Percentiles rank a stretch among this genome's conserved stretches.
Conservation (phyloP, 202 grass and related monocot species). For the Schoenoplectus triqueter region DNA sequence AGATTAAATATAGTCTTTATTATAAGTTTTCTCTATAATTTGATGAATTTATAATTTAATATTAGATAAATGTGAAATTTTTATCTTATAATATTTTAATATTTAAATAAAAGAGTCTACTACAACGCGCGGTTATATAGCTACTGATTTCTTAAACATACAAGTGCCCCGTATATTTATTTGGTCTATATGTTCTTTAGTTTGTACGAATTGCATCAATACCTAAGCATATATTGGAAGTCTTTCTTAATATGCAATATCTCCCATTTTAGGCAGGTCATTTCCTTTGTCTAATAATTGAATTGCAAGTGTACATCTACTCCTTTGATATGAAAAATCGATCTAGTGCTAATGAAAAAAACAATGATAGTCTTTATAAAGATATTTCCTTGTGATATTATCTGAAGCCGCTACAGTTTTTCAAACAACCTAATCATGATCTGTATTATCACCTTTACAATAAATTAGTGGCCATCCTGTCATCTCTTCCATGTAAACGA, state of each 20-base stretch:
- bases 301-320: constrained; percentile 6
- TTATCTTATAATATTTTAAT: too few species aligned
- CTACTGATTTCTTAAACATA: too few species aligned
- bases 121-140: too few species aligned
- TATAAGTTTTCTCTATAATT: too few species aligned
- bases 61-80: too few species aligned
- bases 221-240: background rate
- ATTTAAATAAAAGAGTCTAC: too few species aligned
- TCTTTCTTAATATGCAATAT: background rate
- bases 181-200: too few species aligned
- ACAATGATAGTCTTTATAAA: constrained; percentile 17
- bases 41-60: too few species aligned
- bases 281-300: constrained; percentile 19
- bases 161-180: too few species aligned
- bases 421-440: constrained; percentile 30
- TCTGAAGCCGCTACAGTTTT: constrained; percentile 30
- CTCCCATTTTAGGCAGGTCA: background rate
- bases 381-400: constrained; percentile 3
- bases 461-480: constrained; percentile 27
- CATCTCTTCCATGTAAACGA: background rate
- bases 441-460: constrained; percentile 20
- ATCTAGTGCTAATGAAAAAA: constrained; percentile 13
- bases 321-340: background rate
- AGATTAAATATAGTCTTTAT: too few species aligned
- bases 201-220: background rate